Percentiles rank a stretch among this genome's conserved stretches.
phyloP scores from a whole-genome alignment of 345 rosid species.

The Trapa bicornis region DNA sequence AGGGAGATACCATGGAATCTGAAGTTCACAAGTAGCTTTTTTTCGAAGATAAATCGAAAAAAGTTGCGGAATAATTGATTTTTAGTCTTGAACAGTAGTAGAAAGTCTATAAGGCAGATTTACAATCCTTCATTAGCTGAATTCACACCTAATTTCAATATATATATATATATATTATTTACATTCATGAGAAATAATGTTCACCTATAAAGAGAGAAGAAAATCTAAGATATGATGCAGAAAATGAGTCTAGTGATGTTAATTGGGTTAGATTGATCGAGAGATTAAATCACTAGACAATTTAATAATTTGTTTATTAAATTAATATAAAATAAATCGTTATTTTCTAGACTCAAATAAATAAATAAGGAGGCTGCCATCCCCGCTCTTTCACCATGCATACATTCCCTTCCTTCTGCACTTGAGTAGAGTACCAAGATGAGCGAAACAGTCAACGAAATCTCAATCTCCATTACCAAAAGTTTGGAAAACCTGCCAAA shows the following conservation, averaged over 20 bases:
- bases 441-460: conserved; percentile 5
- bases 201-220: not conserved
- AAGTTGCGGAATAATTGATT: too few relatives aligned
- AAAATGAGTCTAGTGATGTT: too few relatives aligned
- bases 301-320: too few relatives aligned
- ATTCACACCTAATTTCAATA: not conserved
- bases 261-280: too few relatives aligned
- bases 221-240: too few relatives aligned
- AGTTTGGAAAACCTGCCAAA: conserved; percentile 5
- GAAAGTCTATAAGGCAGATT: not conserved
- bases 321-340: too few relatives aligned
- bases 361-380: not conserved
- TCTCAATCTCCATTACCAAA: not conserved
- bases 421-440: not conserved
- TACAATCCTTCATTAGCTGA: not conserved
- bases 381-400: not conserved
- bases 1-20: too few relatives aligned
- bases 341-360: not conserved
- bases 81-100: not conserved
- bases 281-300: too few relatives aligned
- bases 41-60: too few relatives aligned
- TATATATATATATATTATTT: too few relatives aligned
- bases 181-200: not conserved
- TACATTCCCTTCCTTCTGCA: not conserved
- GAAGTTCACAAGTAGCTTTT: too few relatives aligned